Evolutionary conservation across 106 monocot species (phyloP).

Genomic region (Acanthochlamys bracteata): DNA sequence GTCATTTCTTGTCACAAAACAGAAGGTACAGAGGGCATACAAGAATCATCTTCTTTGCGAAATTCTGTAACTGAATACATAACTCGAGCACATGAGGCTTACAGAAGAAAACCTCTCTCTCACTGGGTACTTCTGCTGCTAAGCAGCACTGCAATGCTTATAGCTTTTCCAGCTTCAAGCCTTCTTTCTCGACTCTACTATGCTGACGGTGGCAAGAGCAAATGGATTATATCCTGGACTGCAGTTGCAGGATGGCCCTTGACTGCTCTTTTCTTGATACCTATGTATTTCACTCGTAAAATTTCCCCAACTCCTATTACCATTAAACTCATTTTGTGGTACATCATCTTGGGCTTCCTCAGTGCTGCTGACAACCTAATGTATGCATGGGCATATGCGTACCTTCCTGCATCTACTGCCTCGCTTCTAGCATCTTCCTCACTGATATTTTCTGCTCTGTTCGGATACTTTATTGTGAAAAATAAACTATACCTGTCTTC

Average conservation of each 20-base stretch:
- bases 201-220: conserved; percentile 69
- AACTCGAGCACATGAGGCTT: conserved; percentile 18
- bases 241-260: conserved; percentile 97
- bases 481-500: conserved; percentile 61
- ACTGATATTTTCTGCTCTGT: conserved; percentile 66
- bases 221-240: conserved; percentile 90
- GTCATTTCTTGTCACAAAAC: too few relatives aligned
- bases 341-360: conserved; percentile 61
- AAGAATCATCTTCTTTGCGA: conserved; percentile 6
- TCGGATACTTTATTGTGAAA: conserved; percentile 69
- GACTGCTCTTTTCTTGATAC: conserved; percentile 43
- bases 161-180: conserved; percentile 85
- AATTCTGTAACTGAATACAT: conserved; percentile 16
- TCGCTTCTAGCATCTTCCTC: conserved; percentile 78
- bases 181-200: conserved; percentile 82
- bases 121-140: conserved; percentile 56
- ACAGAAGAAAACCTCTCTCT: conserved; percentile 36
- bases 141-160: conserved; percentile 57
- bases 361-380: conserved; percentile 84
- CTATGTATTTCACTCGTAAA: conserved; percentile 39
- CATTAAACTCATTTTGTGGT: conserved; percentile 53
- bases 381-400: conserved; percentile 89
- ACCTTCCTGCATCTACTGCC: conserved; percentile 86
- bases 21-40: too few relatives aligned
- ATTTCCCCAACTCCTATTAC: conserved; percentile 54